Conservation (phyloP, 306 rosid species). For the Acacia crassicarpa region DNA sequence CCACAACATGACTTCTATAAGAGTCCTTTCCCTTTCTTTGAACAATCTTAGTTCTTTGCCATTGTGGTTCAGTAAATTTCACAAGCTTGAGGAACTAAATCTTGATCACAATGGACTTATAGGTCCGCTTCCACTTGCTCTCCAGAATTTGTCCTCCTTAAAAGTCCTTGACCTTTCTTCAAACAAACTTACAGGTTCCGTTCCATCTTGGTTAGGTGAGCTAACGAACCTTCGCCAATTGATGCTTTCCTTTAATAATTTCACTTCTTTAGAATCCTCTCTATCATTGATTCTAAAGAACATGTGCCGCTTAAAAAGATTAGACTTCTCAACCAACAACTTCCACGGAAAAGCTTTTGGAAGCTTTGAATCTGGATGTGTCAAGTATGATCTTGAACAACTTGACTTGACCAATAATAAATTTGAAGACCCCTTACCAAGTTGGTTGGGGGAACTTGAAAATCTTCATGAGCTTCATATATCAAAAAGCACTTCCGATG, state of each 20-base stretch:
- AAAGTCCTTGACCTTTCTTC: not conserved
- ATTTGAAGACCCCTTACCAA: not conserved
- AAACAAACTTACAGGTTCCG: not conserved
- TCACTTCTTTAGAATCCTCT: not conserved
- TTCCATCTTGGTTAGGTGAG: slow-evolving; percentile 17
- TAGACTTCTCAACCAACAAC: not conserved
- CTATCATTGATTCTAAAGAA: not conserved
- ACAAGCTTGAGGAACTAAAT: not conserved
- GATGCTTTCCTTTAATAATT: not conserved
- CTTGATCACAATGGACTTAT: not conserved
- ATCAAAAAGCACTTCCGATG: not conserved
- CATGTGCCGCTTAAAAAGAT: not conserved
- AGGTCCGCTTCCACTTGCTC: not conserved
- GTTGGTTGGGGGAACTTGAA: not conserved
- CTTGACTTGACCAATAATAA: not conserved
- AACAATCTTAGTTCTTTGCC: not conserved
- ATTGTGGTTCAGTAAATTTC: not conserved
- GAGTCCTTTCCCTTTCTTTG: not conserved
- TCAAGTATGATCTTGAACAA: not conserved
- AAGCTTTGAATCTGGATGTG: not conserved
- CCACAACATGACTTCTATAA: not conserved
- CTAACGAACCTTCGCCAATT: not conserved
- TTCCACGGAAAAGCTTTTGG: not conserved
- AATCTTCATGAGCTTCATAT: not conserved
- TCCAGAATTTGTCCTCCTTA: slow-evolving; percentile 27